Base-by-base conservation (phyloP, 73 alveolate genomes). In the Paramecium biaurelia region DNA sequence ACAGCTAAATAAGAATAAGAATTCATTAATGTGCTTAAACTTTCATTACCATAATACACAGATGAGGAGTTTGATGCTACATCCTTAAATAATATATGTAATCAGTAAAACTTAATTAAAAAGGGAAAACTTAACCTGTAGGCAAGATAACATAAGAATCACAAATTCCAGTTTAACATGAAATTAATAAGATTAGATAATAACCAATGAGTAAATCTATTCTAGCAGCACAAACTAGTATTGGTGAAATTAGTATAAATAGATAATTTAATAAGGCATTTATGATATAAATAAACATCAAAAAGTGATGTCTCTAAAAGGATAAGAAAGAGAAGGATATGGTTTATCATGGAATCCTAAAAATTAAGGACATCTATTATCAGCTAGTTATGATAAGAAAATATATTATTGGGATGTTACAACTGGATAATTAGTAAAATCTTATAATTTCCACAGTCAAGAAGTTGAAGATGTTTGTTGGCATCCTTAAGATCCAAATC, bases 381-480 rank as follows among this genome's bases (percentile, higher is more conserved):
- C 99, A 14, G 99, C 99, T 34, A 95, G 98, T 45, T 98, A 96
- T 93, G 99, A 98, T 94, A 89, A 88, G 79, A 42, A 95, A 53
- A 95, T 97, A 67, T 95, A 97, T 85, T 89, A 96, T 26, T 98
- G 99, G 99, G 99, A 98, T 95, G 95, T 97, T 5, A 96, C 93
- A 92, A 86, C 82, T 58, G 96, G 68, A 18, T 30, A 74, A 34
- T 74, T 32, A 38, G 18, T 74, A 21, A 21, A n/a, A 37, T 21
- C 34, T 11, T 74, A 35, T n/a, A 74, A 15, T 74, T 43, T 30
- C 82, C 95, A 95, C 21, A 59, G 93, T 37, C 96, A 96, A 57
- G 96, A 95, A 14, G 99, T 98, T 0, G 99, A 97, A 93, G 99
- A 98, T 93, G 99, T 98, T 14, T 93, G 97, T 32, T 97, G 98